These are phyloP conservation scores for Diversispora epigaea DNA, from an alignment of 192 early-diverging fungal genomes.

Conservation along the genomic window DNA sequence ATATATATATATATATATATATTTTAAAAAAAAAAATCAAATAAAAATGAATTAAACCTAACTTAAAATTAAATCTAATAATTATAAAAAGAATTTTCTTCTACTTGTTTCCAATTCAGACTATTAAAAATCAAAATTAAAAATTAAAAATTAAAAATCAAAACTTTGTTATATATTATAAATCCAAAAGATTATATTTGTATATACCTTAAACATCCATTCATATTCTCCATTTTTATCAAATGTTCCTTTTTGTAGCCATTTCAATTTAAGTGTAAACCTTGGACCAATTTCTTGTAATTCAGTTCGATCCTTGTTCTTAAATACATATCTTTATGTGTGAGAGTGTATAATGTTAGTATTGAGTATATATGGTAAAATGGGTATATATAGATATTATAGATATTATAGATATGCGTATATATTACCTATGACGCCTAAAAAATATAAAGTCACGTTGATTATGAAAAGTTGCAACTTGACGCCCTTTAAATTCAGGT, in stretches of 20 bases:
- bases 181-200: no score
- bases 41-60: no score
- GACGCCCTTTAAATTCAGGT: constrained; percentile 93
- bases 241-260: constrained; percentile 95
- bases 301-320: constrained; percentile 73
- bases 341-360: no score
- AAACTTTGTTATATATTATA: no score
- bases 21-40: no score
- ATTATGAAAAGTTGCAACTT: constrained; percentile 96
- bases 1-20: no score
- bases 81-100: no score
- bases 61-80: no score
- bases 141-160: no score
- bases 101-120: no score
- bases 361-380: no score
- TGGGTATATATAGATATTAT: constrained; percentile 22
- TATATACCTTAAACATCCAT: constrained; percentile 83
- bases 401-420: not conserved
- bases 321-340: constrained; percentile 75
- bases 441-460: constrained; percentile 99
- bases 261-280: constrained; percentile 91
- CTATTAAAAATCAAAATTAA: no score
- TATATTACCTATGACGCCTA: constrained; percentile 79
- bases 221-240: constrained; percentile 95
- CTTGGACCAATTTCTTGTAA: constrained; percentile 94